phyloP scores from a whole-genome alignment of 352 stramenopile species.

The Phytopythium montanum region DNA sequence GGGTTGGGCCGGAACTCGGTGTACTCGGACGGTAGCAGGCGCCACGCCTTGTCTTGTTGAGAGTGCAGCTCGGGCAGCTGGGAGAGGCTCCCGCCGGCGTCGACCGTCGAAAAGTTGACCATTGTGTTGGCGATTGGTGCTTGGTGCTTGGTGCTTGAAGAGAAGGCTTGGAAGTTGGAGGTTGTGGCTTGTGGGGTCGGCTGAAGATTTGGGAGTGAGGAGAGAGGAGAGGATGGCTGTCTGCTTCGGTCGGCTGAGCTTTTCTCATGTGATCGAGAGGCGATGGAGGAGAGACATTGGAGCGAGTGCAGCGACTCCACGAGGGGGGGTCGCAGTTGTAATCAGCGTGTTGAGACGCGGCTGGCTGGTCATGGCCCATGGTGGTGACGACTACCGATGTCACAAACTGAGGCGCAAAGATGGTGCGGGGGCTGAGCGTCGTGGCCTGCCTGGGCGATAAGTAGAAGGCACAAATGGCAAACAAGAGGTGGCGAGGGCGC shows the following conservation, averaged over 20 bases:
- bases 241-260: neutral
- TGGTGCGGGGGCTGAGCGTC: neutral
- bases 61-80: neutral
- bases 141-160: neutral
- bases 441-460: neutral
- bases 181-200: neutral
- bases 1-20: conserved; percentile 58
- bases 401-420: neutral
- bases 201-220: conserved; percentile 1
- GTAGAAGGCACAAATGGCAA: too few relatives aligned
- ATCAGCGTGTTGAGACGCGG: conserved; percentile 2
- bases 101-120: conserved; percentile 5
- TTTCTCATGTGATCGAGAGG: neutral
- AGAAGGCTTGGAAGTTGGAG: neutral
- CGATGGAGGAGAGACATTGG: too few relatives aligned
- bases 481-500: too few relatives aligned
- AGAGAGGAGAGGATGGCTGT: neutral
- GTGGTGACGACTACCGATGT: neutral
- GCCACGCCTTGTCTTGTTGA: conserved; percentile 18
- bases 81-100: conserved; percentile 4
- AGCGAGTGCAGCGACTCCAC: too few relatives aligned
- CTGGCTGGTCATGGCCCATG: neutral
- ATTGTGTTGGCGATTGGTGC: too few relatives aligned
- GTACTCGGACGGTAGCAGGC: conserved; percentile 28
- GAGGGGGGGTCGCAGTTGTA: neutral